Evolutionary conservation across 2,329 filamentous ascomycete species (phyloP), one percentile per base, ranked within the genome.

Genomic region (Bipolaris victoriae): DNA sequence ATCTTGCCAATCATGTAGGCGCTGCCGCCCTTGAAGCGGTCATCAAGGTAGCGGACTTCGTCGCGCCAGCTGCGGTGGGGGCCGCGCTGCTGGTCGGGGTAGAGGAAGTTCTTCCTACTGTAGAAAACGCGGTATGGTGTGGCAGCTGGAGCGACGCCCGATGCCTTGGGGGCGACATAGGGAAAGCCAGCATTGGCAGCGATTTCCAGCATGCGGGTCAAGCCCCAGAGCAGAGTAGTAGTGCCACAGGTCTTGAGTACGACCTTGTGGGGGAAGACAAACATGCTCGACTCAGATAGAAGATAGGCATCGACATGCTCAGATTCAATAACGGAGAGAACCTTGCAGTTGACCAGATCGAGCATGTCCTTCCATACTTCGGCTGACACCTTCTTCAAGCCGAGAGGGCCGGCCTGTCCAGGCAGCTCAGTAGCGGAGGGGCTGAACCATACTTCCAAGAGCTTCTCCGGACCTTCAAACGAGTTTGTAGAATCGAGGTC

Each of bases 1-100:
- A 98, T 98, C 81, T 97, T 98, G 72, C 95, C 95, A 65, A 99
- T 96, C 93, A 98, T 97, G 78, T 99, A 99, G 49, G 95, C 95
- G 77, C 94, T 98, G 53, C 95, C 95, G 55, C 91, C 89, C 60
- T 90, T 83, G 75, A 99, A 97, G 78, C 93, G 91, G 74, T 90
- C 89, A 79, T 99, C 95, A 62, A 99, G 84, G 69, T 89, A 96
- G 70, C 89, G 90, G 72, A 98, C 94, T 77, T 99, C 95, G 74
- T 97, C 90, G 67, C 92, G 90, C 95, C 95, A 99, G 87, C 93
- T 98, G 62, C 92, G 90, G 79, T 99, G 95, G 52, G 95, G 95
- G 7, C 93, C 93, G 55, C 86, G 90, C 81, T 99, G 95, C 77
- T 92, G 91, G 74, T 97, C 91, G 1, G 95, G 95, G 76, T 96